These are phyloP conservation scores for Sideroxylon spinosum DNA, from an alignment of 179 eudicot species.

Conservation along the genomic window DNA sequence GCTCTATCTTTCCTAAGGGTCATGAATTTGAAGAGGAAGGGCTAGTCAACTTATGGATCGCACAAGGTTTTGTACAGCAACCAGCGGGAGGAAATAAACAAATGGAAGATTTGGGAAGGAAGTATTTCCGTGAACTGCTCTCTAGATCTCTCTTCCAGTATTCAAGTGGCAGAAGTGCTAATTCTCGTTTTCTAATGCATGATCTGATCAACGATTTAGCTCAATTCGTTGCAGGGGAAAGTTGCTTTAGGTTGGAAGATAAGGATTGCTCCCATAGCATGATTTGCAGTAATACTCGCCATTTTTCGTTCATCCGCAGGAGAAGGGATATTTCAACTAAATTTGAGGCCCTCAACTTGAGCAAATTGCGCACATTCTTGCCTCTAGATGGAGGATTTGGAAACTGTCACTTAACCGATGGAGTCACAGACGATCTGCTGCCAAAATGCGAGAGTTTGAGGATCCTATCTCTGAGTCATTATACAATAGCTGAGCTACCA, in stretches of 20 bases:
- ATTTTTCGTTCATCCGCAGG: too few species aligned
- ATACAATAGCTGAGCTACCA: too few species aligned
- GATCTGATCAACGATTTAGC: constrained; percentile 27
- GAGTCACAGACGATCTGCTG: too few species aligned
- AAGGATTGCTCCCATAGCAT: too few species aligned
- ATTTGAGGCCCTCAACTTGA: too few species aligned
- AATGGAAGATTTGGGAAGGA: constrained; percentile 23
- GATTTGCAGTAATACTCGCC: too few species aligned
- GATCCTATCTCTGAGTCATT: too few species aligned
- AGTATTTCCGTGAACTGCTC: constrained; percentile 11
- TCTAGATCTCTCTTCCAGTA: constrained; percentile 12
- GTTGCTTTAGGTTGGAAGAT: neutral
- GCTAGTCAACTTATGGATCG: constrained; percentile 29
- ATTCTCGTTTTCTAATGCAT: constrained; percentile 17
- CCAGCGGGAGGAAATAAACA: neutral
- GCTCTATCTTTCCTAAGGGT: constrained; percentile 29
- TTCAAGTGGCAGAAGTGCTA: neutral
- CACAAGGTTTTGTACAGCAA: constrained; percentile 19
- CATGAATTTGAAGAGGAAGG: constrained; percentile 10
- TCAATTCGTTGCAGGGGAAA: neutral
- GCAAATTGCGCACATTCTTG: too few species aligned
- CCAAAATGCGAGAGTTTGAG: too few species aligned
- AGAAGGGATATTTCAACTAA: too few species aligned
- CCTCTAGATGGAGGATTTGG: too few species aligned
- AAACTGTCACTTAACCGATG: too few species aligned